These are phyloP conservation scores for Chytriomyces confervae DNA, from an alignment of 192 early-diverging fungal species.

Conservation along the genomic window DNA sequence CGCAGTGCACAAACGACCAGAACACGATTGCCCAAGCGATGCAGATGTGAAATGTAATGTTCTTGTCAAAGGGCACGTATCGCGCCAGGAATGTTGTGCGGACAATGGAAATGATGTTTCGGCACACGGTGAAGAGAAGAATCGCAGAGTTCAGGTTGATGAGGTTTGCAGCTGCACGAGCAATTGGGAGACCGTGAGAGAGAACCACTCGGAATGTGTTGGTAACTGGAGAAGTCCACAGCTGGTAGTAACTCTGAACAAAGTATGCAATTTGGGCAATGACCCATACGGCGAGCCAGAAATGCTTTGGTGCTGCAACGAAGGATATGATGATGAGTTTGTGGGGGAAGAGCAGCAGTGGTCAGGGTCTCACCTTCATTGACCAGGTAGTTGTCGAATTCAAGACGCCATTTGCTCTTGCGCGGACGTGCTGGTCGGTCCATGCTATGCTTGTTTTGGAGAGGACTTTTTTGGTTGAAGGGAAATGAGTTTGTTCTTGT, in stretches of 20 bases:
- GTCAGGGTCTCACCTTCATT: slow-evolving; percentile 50
- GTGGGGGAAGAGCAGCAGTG: slow-evolving; percentile 4
- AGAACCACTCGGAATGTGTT: slow-evolving; percentile 52
- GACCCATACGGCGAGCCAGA: slow-evolving; percentile 51
- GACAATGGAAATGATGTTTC: slow-evolving; percentile 78
- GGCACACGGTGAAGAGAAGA: slow-evolving; percentile 81
- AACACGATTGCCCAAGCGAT: slow-evolving; percentile 80
- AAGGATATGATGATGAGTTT: neutral
- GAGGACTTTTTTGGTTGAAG: neutral
- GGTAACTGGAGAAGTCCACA: slow-evolving; percentile 49
- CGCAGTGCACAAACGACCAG: slow-evolving; percentile 74
- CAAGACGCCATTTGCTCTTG: slow-evolving; percentile 44
- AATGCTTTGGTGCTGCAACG: slow-evolving; percentile 44
- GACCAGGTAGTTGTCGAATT: slow-evolving; percentile 59
- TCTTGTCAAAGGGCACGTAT: slow-evolving; percentile 86
- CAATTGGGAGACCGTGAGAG: slow-evolving; percentile 55
- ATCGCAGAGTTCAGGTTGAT: slow-evolving; percentile 82
- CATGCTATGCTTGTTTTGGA: neutral
- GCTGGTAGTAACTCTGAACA: slow-evolving; percentile 43
- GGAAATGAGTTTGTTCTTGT: neutral
- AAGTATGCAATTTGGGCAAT: slow-evolving; percentile 54
- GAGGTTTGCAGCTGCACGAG: slow-evolving; percentile 61
- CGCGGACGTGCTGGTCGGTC: slow-evolving; percentile 11
- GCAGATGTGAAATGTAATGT: slow-evolving; percentile 79
- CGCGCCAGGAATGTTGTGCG: slow-evolving; percentile 75